Conservation (phyloP, 805 yeast genomes). For the Candida maesae region DNA sequence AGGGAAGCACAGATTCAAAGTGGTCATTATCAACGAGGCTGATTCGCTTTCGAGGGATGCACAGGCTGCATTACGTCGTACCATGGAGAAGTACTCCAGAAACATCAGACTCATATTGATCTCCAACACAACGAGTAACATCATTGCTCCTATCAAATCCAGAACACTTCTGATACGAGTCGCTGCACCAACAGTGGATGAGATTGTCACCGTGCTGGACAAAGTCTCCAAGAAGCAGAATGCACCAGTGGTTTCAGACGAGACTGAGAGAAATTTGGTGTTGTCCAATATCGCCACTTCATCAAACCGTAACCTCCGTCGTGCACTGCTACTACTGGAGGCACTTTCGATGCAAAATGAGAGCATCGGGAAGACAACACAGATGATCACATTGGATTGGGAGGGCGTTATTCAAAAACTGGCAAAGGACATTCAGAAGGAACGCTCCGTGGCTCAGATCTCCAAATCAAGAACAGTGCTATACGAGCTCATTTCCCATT, state of each 20-base stretch:
- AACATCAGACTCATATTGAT: slow-evolving; percentile 81
- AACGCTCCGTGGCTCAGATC: slow-evolving; percentile 57
- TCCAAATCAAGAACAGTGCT: slow-evolving; percentile 59
- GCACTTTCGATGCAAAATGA: slow-evolving; percentile 74
- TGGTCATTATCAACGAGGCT: slow-evolving; percentile 88
- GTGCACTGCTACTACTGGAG: slow-evolving; percentile 75
- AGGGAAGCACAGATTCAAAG: slow-evolving; percentile 58
- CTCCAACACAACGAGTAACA: slow-evolving; percentile 86
- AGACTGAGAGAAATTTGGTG: slow-evolving; percentile 39
- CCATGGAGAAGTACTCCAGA: slow-evolving; percentile 92
- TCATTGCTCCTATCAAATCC: slow-evolving; percentile 91
- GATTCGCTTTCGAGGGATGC: slow-evolving; percentile 89
- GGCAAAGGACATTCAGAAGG: slow-evolving; percentile 54
- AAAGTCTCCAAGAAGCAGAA: slow-evolving; percentile 57
- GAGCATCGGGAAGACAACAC: slow-evolving; percentile 40
- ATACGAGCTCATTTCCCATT: slow-evolving; percentile 86
- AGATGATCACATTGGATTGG: slow-evolving; percentile 82
- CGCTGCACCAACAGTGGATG: slow-evolving; percentile 69
- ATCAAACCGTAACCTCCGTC: slow-evolving; percentile 70
- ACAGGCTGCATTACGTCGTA: slow-evolving; percentile 91
- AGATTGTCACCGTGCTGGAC: slow-evolving; percentile 52
- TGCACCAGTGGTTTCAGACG: slow-evolving; percentile 31
- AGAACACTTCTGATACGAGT: slow-evolving; percentile 86
- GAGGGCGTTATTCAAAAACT: slow-evolving; percentile 68
- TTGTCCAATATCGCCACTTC: slow-evolving; percentile 49